Evolutionary conservation across 1,284 basidiomycete species (phyloP).

Genomic region (Stygiomarasmius scandens): DNA sequence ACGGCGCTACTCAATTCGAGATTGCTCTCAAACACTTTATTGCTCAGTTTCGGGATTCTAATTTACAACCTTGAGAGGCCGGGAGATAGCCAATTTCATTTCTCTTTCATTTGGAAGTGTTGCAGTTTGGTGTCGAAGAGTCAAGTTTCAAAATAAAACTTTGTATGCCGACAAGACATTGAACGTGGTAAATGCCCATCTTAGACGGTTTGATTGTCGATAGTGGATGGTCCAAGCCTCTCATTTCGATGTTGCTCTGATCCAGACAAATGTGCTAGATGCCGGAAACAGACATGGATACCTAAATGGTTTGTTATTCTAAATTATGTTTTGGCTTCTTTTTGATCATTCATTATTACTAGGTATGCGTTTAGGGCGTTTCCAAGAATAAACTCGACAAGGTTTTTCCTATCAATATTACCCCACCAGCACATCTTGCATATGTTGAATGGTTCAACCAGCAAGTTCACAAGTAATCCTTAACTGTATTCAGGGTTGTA

Average conservation of each 20-base stretch:
- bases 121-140: neutral
- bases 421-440: slow-evolving; percentile 18
- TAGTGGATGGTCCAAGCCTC: neutral
- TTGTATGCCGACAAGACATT: neutral
- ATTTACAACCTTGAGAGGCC: neutral
- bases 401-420: neutral
- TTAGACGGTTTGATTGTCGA: neutral
- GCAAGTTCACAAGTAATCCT: slow-evolving; percentile 13
- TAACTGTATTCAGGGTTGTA: slow-evolving; percentile 15
- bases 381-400: neutral
- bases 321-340: neutral
- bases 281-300: neutral
- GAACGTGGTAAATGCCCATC: neutral
- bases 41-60: slow-evolving; percentile 18
- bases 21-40: slow-evolving; percentile 31
- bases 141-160: slow-evolving; percentile 1
- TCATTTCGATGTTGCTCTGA: slow-evolving; percentile 3
- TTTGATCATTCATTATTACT: neutral
- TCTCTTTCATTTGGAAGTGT: neutral
- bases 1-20: slow-evolving; percentile 28
- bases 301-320: neutral
- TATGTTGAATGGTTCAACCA: slow-evolving; percentile 30
- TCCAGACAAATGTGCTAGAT: neutral
- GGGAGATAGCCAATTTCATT: neutral
- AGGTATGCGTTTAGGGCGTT: slow-evolving; percentile 8